Evolutionary conservation across 352 stramenopile genomes (phyloP), one percentile per base, ranked within the genome.

Genomic region (Hyaloperonospora arabidopsidis): DNA sequence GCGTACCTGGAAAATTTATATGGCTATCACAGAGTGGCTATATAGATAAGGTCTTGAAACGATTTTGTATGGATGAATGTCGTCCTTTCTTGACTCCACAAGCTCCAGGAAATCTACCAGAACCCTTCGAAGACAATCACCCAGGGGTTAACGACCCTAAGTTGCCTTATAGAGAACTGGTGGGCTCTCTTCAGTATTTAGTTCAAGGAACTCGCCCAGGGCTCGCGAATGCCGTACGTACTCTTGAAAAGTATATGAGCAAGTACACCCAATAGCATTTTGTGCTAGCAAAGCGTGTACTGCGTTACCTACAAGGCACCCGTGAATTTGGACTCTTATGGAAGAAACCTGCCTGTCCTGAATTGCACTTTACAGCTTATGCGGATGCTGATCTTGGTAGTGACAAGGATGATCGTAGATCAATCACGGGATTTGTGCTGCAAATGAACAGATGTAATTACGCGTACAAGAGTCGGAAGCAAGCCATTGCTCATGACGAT

Each of bases 341-440:
- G 44, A 14, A 54, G 0, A 49, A 60, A 17, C 28, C 35, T 4
- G 39, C 39, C 13, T 22, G 38, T 13, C 17, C 14, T 3, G 38
- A 25, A 5, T 18, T 54, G 23, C 35, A 45, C 15, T 21, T 60
- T 3, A 4, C 48, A 1, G 45, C 54, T 8, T 50, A 54, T 32
- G 29, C 45, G 2, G 54, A 41, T 46, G 54, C 35, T 32, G 41
- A 62, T 12, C 28, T 62, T 7, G 21, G 48, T 6, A 57, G 52
- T 43, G 47, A 57, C 22, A 56, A 62, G 19, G 41, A 62, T 44
- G 48, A 45, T 23, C 47, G 54, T 41, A 19, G 40, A 2, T 56
- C 47, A 0, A 52, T 61, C 12, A 61, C 47, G 7, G 54, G 54
- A 7, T 56, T 47, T 48, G 47, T 51, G 11, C 19, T 56, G 10